These are phyloP conservation scores for Solanum commersonii DNA, from an alignment of 257 asterid species.

Conservation along the genomic window DNA sequence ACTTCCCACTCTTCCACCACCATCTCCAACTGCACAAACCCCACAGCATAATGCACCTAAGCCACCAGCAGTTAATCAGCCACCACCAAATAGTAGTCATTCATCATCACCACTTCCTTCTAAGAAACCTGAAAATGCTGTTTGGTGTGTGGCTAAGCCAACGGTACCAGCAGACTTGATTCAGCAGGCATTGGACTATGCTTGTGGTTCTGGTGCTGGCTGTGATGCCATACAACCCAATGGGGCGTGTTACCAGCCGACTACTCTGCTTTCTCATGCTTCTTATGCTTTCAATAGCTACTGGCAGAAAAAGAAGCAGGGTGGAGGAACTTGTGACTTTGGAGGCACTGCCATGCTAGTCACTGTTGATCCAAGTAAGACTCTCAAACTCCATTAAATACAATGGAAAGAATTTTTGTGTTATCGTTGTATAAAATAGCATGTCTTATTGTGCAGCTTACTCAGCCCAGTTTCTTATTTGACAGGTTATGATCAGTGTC, in stretches of 20 bases:
- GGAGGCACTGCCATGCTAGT: slow-evolving; percentile 4
- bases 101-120: neutral
- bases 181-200: slow-evolving; percentile 20
- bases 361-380: slow-evolving; percentile 10
- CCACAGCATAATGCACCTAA: neutral
- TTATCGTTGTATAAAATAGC: neutral
- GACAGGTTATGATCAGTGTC: neutral
- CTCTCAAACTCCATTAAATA: neutral
- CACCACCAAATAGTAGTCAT: neutral
- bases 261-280: slow-evolving; percentile 9
- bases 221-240: slow-evolving; percentile 12
- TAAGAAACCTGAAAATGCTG: neutral
- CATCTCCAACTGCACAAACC: neutral
- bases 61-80: neutral
- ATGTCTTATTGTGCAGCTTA: neutral
- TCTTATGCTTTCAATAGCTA: slow-evolving; percentile 14
- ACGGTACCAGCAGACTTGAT: slow-evolving; percentile 1
- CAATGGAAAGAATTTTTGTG: neutral
- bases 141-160: slow-evolving; percentile 15
- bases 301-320: slow-evolving; percentile 4
- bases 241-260: slow-evolving; percentile 11
- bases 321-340: slow-evolving; percentile 12
- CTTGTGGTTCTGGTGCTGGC: slow-evolving; percentile 23
- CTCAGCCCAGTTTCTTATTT: neutral
- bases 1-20: neutral